A percentile compares a stretch with the other conserved stretches of the same genome.
Evolutionary conservation across 2,329 filamentous ascomycete species (phyloP).

Genomic region (Rhynchosporium secalis): DNA sequence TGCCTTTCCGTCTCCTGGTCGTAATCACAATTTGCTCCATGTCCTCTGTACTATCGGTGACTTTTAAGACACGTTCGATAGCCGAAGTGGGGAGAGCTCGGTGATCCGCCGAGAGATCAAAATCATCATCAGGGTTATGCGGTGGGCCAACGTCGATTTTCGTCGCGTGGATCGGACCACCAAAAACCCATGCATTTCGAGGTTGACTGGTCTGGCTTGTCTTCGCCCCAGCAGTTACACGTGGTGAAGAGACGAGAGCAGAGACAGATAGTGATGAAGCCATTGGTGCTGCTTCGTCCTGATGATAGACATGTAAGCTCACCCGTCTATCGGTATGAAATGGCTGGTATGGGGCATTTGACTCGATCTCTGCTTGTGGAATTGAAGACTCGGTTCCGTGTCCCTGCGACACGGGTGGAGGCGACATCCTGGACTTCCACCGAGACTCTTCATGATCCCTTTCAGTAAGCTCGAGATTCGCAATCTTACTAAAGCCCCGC

Average conservation of each 20-base stretch:
- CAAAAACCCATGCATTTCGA: slow-evolving; percentile 58
- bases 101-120: slow-evolving; percentile 49
- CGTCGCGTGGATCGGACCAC: slow-evolving; percentile 51
- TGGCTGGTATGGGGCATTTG: slow-evolving; percentile 90
- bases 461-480: slow-evolving; percentile 36
- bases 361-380: slow-evolving; percentile 85
- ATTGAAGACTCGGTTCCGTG: slow-evolving; percentile 58
- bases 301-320: slow-evolving; percentile 66
- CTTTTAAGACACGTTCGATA: slow-evolving; percentile 61
- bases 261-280: slow-evolving; percentile 33
- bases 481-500: slow-evolving; percentile 53
- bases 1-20: slow-evolving; percentile 67
- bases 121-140: slow-evolving; percentile 52
- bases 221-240: slow-evolving; percentile 19
- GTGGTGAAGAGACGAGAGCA: slow-evolving; percentile 33
- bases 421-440: slow-evolving; percentile 43
- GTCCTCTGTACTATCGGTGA: slow-evolving; percentile 52
- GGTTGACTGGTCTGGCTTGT: slow-evolving; percentile 6
- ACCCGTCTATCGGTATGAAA: slow-evolving; percentile 92
- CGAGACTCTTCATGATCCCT: slow-evolving; percentile 35
- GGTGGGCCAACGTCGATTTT: slow-evolving; percentile 55
- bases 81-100: slow-evolving; percentile 62
- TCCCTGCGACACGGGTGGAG: slow-evolving; percentile 44
- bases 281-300: slow-evolving; percentile 18
- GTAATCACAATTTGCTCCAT: slow-evolving; percentile 79